Conservation (phyloP, 108 stramenopile species). For the Fragilariopsis cylindrus region DNA sequence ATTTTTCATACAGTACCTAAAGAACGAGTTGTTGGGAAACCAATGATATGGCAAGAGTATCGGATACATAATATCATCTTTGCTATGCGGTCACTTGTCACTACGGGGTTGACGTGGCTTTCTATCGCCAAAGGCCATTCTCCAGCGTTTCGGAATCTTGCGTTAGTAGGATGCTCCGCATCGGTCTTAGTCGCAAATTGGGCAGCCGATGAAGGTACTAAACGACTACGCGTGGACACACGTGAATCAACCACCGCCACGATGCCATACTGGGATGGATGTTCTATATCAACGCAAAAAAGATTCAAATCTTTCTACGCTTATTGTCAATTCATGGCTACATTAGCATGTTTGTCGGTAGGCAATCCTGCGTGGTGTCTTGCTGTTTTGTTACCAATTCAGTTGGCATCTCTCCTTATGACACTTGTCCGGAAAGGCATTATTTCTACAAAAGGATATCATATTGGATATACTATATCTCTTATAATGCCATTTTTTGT, state of each 20-base stretch:
- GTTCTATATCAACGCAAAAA: constrained; percentile 49
- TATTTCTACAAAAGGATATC: constrained; percentile 53
- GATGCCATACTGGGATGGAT: constrained; percentile 73
- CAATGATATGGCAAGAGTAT: constrained; percentile 73
- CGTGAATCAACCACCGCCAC: constrained; percentile 62
- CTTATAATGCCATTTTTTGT: constrained; percentile 60
- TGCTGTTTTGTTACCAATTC: constrained; percentile 57
- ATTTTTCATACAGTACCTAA: constrained; percentile 66
- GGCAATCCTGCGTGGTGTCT: constrained; percentile 58
- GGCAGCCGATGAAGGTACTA: constrained; percentile 52
- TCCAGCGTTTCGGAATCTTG: constrained; percentile 26
- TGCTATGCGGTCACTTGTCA: constrained; percentile 44
- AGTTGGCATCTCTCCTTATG: constrained; percentile 66
- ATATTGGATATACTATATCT: constrained; percentile 47
- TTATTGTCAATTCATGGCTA: constrained; percentile 67
- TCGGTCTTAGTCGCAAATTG: constrained; percentile 32
- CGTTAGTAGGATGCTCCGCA: constrained; percentile 28
- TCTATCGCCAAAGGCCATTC: constrained; percentile 15
- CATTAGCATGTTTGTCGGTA: constrained; percentile 43
- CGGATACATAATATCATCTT: constrained; percentile 62
- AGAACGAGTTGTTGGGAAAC: constrained; percentile 58
- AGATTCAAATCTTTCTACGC: constrained; percentile 72
- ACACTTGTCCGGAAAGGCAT: constrained; percentile 71
- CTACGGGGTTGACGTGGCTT: constrained; percentile 32
- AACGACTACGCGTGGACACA: constrained; percentile 34